A percentile compares a stretch with the other conserved stretches of the same genome.
Evolutionary conservation across 441 rosid genomes (phyloP).

Genomic region (Brassica hybrid): DNA sequence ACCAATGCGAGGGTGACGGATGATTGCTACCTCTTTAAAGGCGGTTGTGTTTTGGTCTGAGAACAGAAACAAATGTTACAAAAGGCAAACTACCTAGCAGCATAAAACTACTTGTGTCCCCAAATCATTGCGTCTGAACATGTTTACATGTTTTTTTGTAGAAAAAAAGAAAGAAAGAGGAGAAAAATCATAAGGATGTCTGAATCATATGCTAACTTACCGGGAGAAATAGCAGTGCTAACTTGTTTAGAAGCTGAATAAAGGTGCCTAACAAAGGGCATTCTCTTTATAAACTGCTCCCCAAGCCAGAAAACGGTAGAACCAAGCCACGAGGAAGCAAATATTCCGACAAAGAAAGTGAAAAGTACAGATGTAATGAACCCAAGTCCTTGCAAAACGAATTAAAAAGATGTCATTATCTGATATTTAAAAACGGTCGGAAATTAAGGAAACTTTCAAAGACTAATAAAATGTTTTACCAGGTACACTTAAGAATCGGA

Average conservation of each 20-base stretch:
- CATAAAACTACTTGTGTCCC: background rate
- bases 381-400: conserved; percentile 55
- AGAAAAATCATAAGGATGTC: background rate
- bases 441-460: background rate
- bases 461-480: background rate
- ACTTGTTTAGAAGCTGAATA: conserved; percentile 73
- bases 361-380: conserved; percentile 64
- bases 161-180: background rate
- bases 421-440: background rate
- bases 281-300: conserved; percentile 63
- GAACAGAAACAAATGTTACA: conserved; percentile 8
- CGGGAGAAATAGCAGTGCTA: conserved; percentile 70
- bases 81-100: conserved; percentile 12
- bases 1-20: conserved; percentile 67
- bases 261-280: conserved; percentile 66
- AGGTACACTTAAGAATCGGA: background rate
- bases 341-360: conserved; percentile 61
- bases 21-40: conserved; percentile 70
- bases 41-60: conserved; percentile 65
- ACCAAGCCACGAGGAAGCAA: conserved; percentile 72
- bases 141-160: background rate
- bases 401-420: background rate
- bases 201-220: conserved; percentile 32
- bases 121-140: background rate
- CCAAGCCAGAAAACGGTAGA: conserved; percentile 67